phyloP scores from a whole-genome alignment of 306 rosid species.

The Dicorynia guianensis region DNA sequence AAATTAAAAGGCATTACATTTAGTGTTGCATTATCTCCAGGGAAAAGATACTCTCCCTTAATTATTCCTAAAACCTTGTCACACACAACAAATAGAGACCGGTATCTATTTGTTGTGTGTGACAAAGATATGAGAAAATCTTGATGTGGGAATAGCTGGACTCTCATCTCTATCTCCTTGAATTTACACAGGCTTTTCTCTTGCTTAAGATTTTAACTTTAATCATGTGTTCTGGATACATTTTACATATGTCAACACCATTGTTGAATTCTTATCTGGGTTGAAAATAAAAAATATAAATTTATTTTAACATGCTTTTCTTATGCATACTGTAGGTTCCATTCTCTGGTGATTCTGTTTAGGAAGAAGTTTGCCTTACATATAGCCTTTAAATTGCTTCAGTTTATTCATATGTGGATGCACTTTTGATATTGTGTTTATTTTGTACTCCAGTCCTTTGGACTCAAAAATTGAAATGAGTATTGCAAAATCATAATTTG shows the following conservation, averaged over 20 bases:
- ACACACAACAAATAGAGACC: too few species aligned
- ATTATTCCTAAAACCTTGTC: too few species aligned
- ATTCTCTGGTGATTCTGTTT: not conserved
- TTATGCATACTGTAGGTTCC: not conserved
- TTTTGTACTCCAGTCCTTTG: not conserved
- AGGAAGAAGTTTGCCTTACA: not conserved
- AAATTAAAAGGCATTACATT: slow-evolving; percentile 16
- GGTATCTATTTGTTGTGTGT: too few species aligned
- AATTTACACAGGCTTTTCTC: too few species aligned
- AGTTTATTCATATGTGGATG: not conserved
- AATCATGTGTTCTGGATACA: too few species aligned
- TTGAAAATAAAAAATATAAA: not conserved
- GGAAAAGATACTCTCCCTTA: too few species aligned
- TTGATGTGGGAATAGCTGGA: too few species aligned
- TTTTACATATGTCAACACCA: not conserved
- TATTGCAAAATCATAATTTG: not conserved
- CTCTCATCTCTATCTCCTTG: not conserved
- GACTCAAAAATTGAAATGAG: too few species aligned
- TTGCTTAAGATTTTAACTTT: too few species aligned
- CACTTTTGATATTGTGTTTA: not conserved
- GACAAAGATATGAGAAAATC: too few species aligned
- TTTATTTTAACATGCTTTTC: not conserved
- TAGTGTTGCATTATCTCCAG: not conserved
- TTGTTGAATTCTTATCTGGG: not conserved
- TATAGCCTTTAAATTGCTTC: not conserved